phyloP scores from a whole-genome alignment of 2,329 filamentous ascomycete genomes.

The Pseudocercospora crystallina region DNA sequence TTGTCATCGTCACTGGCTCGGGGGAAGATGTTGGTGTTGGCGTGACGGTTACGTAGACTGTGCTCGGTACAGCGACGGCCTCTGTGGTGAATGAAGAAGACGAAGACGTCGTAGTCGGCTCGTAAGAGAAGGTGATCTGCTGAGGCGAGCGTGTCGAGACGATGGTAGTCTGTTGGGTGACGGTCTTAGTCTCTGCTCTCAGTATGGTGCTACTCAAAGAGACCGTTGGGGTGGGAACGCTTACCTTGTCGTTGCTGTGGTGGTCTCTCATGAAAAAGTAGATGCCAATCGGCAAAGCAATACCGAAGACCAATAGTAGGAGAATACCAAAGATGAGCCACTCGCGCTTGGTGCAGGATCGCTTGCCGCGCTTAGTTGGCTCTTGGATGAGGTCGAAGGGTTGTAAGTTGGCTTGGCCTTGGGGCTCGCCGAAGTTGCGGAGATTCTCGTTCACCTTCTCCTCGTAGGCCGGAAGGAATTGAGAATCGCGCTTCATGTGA shows the following conservation, averaged over 20 bases:
- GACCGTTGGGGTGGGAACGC: not conserved
- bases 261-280: constrained; percentile 4
- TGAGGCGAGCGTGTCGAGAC: constrained; percentile 5
- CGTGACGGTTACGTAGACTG: constrained; percentile 14
- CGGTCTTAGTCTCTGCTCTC: not conserved
- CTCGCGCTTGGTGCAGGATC: constrained; percentile 15
- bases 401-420: constrained; percentile 6
- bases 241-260: constrained; percentile 7
- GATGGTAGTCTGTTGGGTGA: constrained; percentile 2
- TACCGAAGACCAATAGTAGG: constrained; percentile 3
- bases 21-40: constrained; percentile 4
- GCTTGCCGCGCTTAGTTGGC: constrained; percentile 6
- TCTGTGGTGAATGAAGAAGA: not conserved
- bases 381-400: constrained; percentile 12
- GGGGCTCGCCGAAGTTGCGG: constrained; percentile 7
- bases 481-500: too few relatives aligned
- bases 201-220: not conserved
- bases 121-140: too few relatives aligned
- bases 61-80: constrained; percentile 2
- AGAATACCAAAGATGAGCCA: constrained; percentile 10
- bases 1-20: constrained; percentile 1
- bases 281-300: constrained; percentile 6
- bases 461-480: constrained; percentile 15
- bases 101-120: too few relatives aligned
- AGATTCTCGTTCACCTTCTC: constrained; percentile 12